Conservation (phyloP, 345 rosid species). For the Arabidopsis suecica region DNA sequence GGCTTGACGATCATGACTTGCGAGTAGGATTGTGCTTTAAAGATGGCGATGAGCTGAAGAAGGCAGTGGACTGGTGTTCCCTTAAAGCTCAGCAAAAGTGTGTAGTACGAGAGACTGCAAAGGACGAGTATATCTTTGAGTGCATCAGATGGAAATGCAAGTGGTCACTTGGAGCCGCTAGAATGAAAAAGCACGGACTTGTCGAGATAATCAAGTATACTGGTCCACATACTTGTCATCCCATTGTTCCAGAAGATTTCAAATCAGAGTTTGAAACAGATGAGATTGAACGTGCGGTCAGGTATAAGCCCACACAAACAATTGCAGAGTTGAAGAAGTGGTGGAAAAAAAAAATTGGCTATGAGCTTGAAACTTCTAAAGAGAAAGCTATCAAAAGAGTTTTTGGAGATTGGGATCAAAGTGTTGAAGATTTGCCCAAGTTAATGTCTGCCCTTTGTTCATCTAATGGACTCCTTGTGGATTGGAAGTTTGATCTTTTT, state of each 20-base stretch:
- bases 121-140: neutral
- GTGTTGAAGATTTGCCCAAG: neutral
- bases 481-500: slow-evolving; percentile 2
- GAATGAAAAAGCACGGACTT: neutral
- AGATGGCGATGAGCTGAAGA: slow-evolving; percentile 27
- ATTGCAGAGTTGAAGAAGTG: neutral
- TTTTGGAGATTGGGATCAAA: slow-evolving; percentile 6
- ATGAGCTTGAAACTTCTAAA: neutral
- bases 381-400: neutral
- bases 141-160: slow-evolving; percentile 36
- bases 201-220: slow-evolving; percentile 1
- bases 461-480: neutral
- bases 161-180: neutral
- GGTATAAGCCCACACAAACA: slow-evolving; percentile 1
- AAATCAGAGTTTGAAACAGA: neutral
- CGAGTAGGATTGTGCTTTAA: slow-evolving; percentile 9
- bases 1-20: slow-evolving; percentile 26
- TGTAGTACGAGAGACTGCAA: neutral
- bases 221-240: slow-evolving; percentile 2
- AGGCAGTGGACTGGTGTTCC: slow-evolving; percentile 29
- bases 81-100: slow-evolving; percentile 19
- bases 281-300: slow-evolving; percentile 23
- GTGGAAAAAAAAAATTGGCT: neutral
- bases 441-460: neutral
- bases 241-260: neutral